Conservation (phyloP, 2,329 filamentous ascomycete genomes). For the Daldinia eschscholtzii region DNA sequence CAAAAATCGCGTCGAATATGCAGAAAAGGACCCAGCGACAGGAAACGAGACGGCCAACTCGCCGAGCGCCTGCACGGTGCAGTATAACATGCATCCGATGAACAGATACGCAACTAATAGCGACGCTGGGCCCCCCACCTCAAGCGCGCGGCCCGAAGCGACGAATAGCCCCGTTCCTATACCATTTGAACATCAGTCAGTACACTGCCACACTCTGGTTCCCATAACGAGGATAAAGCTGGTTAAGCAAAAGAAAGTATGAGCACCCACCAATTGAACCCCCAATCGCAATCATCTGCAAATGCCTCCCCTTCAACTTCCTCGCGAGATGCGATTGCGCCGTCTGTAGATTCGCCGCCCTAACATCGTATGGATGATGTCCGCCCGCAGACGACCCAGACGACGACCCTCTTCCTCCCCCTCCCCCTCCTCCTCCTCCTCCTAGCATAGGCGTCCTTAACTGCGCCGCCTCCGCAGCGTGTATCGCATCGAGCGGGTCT, state of each 20-base stretch:
- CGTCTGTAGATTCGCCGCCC: constrained; percentile 76
- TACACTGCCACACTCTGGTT: no score
- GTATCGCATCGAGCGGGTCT: constrained; percentile 55
- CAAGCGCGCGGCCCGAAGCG: constrained; percentile 79
- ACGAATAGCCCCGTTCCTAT: constrained; percentile 87
- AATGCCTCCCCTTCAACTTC: constrained; percentile 83
- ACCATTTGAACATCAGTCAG: constrained; percentile 30
- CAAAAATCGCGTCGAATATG: constrained; percentile 91
- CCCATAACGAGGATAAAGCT: neutral
- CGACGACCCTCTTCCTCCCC: constrained; percentile 46
- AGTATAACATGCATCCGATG: constrained; percentile 89
- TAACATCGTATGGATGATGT: constrained; percentile 66
- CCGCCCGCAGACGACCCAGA: constrained; percentile 24
- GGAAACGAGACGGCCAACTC: constrained; percentile 93
- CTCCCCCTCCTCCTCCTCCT: constrained; percentile 30
- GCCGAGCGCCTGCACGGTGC: constrained; percentile 90
- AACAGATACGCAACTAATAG: constrained; percentile 82
- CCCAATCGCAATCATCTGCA: constrained; percentile 98
- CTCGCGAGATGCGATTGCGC: constrained; percentile 81
- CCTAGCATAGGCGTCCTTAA: constrained; percentile 46
- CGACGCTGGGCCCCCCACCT: constrained; percentile 81
- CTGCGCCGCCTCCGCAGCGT: constrained; percentile 49
- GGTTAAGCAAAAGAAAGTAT: neutral
- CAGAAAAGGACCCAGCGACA: constrained; percentile 90
- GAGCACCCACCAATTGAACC: constrained; percentile 78